Percentiles rank a stretch among this genome's conserved stretches.
phyloP scores from a whole-genome alignment of 352 stramenopile genomes.

The Aphanomyces invadans region DNA sequence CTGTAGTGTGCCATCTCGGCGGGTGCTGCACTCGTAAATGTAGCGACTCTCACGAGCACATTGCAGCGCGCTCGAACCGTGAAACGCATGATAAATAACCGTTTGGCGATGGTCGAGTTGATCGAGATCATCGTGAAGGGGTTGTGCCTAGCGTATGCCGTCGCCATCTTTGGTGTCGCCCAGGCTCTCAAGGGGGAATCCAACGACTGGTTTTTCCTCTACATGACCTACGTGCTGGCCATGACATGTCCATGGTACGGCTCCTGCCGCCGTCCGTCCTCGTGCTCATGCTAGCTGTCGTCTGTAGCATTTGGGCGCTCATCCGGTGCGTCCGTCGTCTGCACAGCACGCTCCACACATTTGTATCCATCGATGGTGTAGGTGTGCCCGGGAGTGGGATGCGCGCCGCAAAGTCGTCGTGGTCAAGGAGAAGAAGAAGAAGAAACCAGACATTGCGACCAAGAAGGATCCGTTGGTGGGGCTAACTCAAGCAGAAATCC shows the following conservation, averaged over 20 bases:
- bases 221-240: slow-evolving; percentile 72
- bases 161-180: slow-evolving; percentile 12
- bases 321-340: slow-evolving; percentile 37
- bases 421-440: slow-evolving; percentile 61
- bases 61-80: neutral
- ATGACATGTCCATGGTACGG: slow-evolving; percentile 72
- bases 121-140: slow-evolving; percentile 16
- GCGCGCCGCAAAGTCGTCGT: slow-evolving; percentile 47
- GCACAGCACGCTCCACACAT: neutral
- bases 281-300: no score
- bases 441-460: slow-evolving; percentile 63
- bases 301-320: slow-evolving; percentile 62
- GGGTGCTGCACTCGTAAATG: no score
- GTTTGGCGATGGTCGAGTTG: no score
- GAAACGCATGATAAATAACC: no score
- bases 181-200: neutral
- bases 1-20: no score
- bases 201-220: slow-evolving; percentile 48
- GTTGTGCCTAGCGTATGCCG: neutral
- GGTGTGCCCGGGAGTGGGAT: slow-evolving; percentile 38
- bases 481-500: slow-evolving; percentile 72
- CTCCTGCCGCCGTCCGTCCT: neutral
- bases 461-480: slow-evolving; percentile 46
- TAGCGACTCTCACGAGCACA: no score
- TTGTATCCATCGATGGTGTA: neutral